Conservation (phyloP, 352 stramenopile genomes). For the Pilasporangium apinafurcum region DNA sequence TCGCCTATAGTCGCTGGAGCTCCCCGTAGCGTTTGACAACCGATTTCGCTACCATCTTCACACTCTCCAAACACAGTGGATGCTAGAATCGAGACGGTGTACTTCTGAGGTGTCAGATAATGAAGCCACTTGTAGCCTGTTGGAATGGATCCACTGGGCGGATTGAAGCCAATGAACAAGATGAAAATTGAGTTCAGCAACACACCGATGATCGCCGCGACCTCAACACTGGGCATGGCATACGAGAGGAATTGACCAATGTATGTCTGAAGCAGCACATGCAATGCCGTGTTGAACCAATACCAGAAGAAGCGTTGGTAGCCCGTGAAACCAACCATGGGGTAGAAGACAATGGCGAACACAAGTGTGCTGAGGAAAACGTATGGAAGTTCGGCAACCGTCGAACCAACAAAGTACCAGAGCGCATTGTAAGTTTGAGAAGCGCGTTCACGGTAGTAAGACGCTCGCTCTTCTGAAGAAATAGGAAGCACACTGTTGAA, state of each 20-base stretch:
- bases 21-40: neutral
- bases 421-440: slow-evolving; percentile 62
- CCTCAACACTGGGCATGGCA: slow-evolving; percentile 12
- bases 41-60: slow-evolving; percentile 1
- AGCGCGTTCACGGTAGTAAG: slow-evolving; percentile 83
- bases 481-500: slow-evolving; percentile 64
- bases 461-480: slow-evolving; percentile 64
- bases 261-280: slow-evolving; percentile 17
- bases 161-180: slow-evolving; percentile 17
- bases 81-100: neutral
- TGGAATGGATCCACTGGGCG: slow-evolving; percentile 9
- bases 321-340: slow-evolving; percentile 12
- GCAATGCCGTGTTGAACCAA: slow-evolving; percentile 7
- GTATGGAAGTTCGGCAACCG: slow-evolving; percentile 43
- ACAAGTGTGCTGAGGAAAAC: slow-evolving; percentile 11
- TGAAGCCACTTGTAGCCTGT: slow-evolving; percentile 17
- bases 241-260: slow-evolving; percentile 13
- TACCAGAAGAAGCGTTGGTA: slow-evolving; percentile 5
- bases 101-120: slow-evolving; percentile 12
- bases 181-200: slow-evolving; percentile 19
- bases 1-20: neutral
- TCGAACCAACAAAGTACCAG: slow-evolving; percentile 25
- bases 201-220: slow-evolving; percentile 12
- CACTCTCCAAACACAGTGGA: slow-evolving; percentile 5
- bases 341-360: slow-evolving; percentile 17